Evolutionary conservation across 2,329 filamentous ascomycete genomes (phyloP).

Genomic region (Hirsutella rhossiliensis): DNA sequence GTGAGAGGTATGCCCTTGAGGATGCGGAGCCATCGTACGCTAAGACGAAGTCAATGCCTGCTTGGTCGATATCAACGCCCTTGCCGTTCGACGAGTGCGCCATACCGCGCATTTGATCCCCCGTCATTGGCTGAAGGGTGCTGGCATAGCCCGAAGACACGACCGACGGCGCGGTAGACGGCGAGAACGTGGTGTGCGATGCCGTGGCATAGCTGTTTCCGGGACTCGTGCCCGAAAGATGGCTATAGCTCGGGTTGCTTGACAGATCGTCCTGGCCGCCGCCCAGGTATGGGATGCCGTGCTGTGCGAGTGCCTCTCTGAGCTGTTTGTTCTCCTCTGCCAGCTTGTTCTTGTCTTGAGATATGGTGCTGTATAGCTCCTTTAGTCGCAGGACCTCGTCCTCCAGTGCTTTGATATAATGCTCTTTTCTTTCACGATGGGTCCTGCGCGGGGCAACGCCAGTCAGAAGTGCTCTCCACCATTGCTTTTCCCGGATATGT

Average conservation of each 20-base stretch:
- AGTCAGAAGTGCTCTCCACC: no score
- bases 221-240: constrained; percentile 42
- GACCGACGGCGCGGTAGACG: constrained; percentile 32
- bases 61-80: constrained; percentile 62
- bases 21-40: constrained; percentile 57
- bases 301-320: constrained; percentile 41
- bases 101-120: constrained; percentile 17
- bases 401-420: constrained; percentile 90
- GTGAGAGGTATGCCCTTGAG: constrained; percentile 54
- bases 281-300: constrained; percentile 31
- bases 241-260: constrained; percentile 32
- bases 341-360: constrained; percentile 64
- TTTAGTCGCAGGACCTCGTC: constrained; percentile 82
- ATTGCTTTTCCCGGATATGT: not conserved
- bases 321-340: constrained; percentile 71
- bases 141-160: constrained; percentile 20
- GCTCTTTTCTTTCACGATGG: constrained; percentile 90
- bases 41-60: constrained; percentile 83
- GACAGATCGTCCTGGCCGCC: constrained; percentile 26
- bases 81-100: constrained; percentile 17
- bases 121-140: constrained; percentile 15
- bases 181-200: constrained; percentile 33
- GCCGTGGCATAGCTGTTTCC: constrained; percentile 44
- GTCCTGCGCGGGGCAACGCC: constrained; percentile 44
- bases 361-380: constrained; percentile 64